Conservation (phyloP, 2,329 filamentous ascomycete genomes). For the Coleophoma cylindrospora region DNA sequence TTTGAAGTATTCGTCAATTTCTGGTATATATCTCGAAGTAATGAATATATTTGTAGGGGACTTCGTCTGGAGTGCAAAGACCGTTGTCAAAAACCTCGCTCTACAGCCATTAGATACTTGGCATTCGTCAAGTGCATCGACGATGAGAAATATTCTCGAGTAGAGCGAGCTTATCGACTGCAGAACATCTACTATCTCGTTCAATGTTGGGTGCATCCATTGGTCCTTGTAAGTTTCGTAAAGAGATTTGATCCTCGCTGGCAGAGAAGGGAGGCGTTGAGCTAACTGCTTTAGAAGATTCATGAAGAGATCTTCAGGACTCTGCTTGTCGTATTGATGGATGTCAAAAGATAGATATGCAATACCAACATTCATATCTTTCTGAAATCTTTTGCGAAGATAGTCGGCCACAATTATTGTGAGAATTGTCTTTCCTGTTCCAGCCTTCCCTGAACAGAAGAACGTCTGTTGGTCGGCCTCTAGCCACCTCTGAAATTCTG, state of each 20-base stretch:
- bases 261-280: not conserved
- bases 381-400: too few relatives aligned
- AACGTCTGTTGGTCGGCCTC: constrained; percentile 8
- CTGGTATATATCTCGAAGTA: not conserved
- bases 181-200: not conserved
- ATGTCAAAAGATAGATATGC: not conserved
- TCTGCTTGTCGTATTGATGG: not conserved
- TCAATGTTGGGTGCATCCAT: not conserved
- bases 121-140: constrained; percentile 16
- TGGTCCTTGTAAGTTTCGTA: not conserved
- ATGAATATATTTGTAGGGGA: not conserved
- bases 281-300: not conserved
- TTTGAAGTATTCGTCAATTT: not conserved
- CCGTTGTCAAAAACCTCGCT: not conserved
- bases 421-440: not conserved
- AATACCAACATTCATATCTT: not conserved
- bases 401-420: not conserved
- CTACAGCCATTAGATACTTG: not conserved
- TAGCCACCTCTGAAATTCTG: constrained; percentile 8
- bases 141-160: constrained; percentile 7
- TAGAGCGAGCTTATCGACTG: not conserved
- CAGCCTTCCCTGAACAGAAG: constrained; percentile 13
- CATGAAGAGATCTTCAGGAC: not conserved
- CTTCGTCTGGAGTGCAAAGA: not conserved
- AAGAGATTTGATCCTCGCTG: not conserved